Conservation (phyloP, 192 early-diverging fungal genomes). For the Haplosporangium gracile region DNA sequence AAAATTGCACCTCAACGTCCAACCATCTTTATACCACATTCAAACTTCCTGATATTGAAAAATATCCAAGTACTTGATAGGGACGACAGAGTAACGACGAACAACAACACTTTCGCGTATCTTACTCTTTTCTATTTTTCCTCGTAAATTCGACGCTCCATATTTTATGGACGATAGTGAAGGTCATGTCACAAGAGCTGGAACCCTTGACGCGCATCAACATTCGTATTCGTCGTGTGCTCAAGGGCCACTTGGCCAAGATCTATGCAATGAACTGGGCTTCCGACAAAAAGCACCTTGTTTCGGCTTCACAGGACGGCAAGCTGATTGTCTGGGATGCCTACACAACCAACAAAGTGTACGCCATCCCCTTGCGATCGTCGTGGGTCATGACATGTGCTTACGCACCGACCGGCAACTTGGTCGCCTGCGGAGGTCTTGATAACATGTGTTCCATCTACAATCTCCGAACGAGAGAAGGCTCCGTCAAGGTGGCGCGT, state of each 20-base stretch:
- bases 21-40: neutral
- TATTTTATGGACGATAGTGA: constrained; percentile 71
- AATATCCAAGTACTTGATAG: neutral
- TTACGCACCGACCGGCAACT: constrained; percentile 97
- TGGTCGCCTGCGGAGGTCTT: constrained; percentile 99
- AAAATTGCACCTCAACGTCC: neutral
- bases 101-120: neutral
- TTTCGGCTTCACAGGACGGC: constrained; percentile 99
- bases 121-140: neutral
- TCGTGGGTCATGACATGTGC: constrained; percentile 99
- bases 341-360: constrained; percentile 98
- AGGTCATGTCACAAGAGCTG: constrained; percentile 86
- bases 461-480: constrained; percentile 96
- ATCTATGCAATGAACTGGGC: constrained; percentile 99
- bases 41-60: neutral
- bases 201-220: constrained; percentile 89
- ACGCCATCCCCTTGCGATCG: constrained; percentile 97
- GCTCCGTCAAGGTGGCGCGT: constrained; percentile 92
- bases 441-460: constrained; percentile 99
- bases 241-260: constrained; percentile 99
- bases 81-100: neutral
- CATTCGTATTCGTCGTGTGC: constrained; percentile 96
- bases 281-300: constrained; percentile 95
- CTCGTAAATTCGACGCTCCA: neutral
- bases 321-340: constrained; percentile 99